Evolutionary conservation across 768 basidiomycete genomes (phyloP).

Genomic region (Mycena floridula): DNA sequence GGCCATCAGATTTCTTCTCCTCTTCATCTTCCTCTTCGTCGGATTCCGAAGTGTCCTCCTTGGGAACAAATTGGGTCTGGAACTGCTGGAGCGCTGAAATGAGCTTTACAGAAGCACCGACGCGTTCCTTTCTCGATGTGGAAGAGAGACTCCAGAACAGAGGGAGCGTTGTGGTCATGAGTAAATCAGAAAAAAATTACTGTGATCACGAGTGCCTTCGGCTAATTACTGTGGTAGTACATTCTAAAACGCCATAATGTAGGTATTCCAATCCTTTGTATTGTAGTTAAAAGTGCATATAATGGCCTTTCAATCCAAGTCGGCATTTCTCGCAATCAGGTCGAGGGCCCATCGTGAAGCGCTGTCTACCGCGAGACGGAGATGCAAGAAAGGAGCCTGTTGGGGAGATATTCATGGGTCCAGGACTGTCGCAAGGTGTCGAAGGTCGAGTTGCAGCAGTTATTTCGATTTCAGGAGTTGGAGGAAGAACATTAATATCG

Average conservation of each 20-base stretch:
- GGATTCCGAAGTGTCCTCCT: conserved; percentile 29
- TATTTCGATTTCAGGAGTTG: conserved; percentile 16
- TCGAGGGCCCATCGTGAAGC: conserved; percentile 68
- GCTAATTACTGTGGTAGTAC: too few relatives aligned
- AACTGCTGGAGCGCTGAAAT: conserved; percentile 79
- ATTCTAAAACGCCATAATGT: too few relatives aligned
- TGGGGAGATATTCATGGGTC: conserved; percentile 22
- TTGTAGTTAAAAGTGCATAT: conserved; percentile 53
- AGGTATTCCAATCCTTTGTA: too few relatives aligned
- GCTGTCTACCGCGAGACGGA: conserved; percentile 30
- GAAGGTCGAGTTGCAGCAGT: conserved; percentile 13
- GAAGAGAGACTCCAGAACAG: conserved; percentile 94
- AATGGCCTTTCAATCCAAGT: conserved; percentile 64
- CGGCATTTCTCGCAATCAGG: conserved; percentile 64
- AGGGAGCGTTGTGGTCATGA: conserved; percentile 83
- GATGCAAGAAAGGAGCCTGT: conserved; percentile 12
- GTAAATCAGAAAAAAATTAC: too few relatives aligned
- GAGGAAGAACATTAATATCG: conserved; percentile 21
- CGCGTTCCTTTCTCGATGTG: conserved; percentile 66
- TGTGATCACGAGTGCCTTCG: too few relatives aligned
- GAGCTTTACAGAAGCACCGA: conserved; percentile 84
- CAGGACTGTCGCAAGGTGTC: conserved; percentile 11
- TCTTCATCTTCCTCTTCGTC: conserved; percentile 46
- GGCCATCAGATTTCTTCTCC: conserved; percentile 34
- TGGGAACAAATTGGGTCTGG: conserved; percentile 58